Conservation (phyloP, 352 stramenopile species). For the Phytophthora palmivora region DNA sequence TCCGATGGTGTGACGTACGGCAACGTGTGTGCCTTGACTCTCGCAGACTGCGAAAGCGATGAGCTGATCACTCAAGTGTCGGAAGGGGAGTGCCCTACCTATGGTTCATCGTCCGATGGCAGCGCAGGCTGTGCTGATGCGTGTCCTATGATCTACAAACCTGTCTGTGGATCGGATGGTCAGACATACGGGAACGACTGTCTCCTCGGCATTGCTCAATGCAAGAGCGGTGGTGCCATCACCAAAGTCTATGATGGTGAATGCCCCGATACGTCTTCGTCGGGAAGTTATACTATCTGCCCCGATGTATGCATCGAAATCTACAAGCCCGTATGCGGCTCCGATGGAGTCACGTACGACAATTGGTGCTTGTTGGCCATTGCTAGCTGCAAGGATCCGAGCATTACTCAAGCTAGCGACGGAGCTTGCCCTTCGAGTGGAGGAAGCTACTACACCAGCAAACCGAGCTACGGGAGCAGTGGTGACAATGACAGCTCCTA, state of each 20-base stretch:
- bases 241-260: conserved; percentile 19
- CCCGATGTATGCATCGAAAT: conserved; percentile 19
- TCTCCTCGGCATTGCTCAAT: conserved; percentile 32
- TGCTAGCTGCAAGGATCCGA: conserved; percentile 38
- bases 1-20: conserved; percentile 24
- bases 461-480: not conserved
- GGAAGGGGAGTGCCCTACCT: conserved; percentile 1
- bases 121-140: conserved; percentile 25
- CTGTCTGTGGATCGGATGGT: conserved; percentile 24
- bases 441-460: not conserved
- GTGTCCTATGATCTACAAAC: conserved; percentile 34
- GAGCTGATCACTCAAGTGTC: conserved; percentile 6
- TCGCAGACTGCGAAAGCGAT: conserved; percentile 9
- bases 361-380: conserved; percentile 30
- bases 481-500: conserved; percentile 5
- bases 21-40: conserved; percentile 15
- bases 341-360: conserved; percentile 20
- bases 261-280: conserved; percentile 15
- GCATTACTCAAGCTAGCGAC: conserved; percentile 34
- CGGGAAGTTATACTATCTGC: not conserved
- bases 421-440: conserved; percentile 33
- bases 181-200: conserved; percentile 41
- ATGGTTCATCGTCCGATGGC: not conserved
- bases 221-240: conserved; percentile 26
- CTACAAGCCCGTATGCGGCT: conserved; percentile 17